Percentiles rank a stretch among this genome's conserved stretches.
Evolutionary conservation across 805 yeast genomes (phyloP).

Genomic region (Danielozyma ontarioensis): DNA sequence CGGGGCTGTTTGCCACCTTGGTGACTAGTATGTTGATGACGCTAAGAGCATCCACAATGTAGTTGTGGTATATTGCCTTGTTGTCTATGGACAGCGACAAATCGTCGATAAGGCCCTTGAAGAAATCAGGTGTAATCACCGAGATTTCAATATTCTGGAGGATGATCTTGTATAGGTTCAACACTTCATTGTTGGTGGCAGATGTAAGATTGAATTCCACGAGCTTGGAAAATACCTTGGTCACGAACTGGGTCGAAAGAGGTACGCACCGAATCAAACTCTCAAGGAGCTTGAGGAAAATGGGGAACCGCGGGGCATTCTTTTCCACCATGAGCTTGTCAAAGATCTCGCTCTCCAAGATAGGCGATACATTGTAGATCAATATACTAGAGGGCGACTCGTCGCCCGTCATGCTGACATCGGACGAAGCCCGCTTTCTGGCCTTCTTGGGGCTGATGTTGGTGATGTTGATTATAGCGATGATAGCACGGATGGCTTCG

Average conservation of each 20-base stretch:
- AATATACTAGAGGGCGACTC: constrained; percentile 2
- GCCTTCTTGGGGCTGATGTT: neutral
- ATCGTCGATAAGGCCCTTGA: constrained; percentile 19
- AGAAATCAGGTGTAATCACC: constrained; percentile 12
- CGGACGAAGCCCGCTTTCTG: constrained; percentile 21
- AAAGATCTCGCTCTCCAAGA: constrained; percentile 22
- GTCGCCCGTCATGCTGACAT: constrained; percentile 32
- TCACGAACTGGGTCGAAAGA: constrained; percentile 14
- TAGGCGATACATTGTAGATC: constrained; percentile 3
- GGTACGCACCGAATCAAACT: constrained; percentile 14
- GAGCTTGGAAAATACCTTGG: constrained; percentile 11
- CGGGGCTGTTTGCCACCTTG: constrained; percentile 6
- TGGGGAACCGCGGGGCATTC: constrained; percentile 16
- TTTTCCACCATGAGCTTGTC: constrained; percentile 15
- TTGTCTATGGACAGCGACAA: constrained; percentile 17
- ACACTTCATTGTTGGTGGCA: constrained; percentile 19
- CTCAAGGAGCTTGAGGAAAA: constrained; percentile 23
- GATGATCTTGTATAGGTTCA: constrained; percentile 21
- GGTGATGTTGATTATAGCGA: constrained; percentile 30
- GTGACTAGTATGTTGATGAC: constrained; percentile 14
- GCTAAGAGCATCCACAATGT: constrained; percentile 23
- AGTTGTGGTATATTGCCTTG: constrained; percentile 20
- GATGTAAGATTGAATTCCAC: constrained; percentile 13
- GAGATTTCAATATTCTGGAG: constrained; percentile 11
- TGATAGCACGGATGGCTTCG: constrained; percentile 44